Evolutionary conservation across 371 early-diverging fungal genomes (phyloP).

Genomic region (Apophysomyces variabilis): DNA sequence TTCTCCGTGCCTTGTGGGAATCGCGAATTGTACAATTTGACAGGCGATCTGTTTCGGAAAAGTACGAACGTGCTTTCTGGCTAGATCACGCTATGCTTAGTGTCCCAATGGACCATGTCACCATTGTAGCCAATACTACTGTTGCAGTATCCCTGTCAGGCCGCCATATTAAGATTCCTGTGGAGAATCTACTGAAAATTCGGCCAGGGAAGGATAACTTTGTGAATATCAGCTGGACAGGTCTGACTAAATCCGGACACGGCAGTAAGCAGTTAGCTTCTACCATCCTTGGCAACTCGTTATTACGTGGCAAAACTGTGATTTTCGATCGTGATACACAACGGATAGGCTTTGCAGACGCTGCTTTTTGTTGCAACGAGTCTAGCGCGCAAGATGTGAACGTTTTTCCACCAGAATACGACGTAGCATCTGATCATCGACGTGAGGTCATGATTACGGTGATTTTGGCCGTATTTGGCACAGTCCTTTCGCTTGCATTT

Average conservation of each 20-base stretch:
- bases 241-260: slow-evolving; percentile 14
- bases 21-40: slow-evolving; percentile 23
- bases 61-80: slow-evolving; percentile 26
- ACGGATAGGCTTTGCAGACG: slow-evolving; percentile 19
- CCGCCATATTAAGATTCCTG: background rate
- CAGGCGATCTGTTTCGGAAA: slow-evolving; percentile 12
- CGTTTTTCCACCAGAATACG: background rate
- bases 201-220: background rate
- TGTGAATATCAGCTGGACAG: slow-evolving; percentile 27
- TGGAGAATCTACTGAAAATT: slow-evolving; percentile 20
- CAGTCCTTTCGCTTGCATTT: background rate
- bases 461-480: background rate
- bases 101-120: slow-evolving; percentile 13
- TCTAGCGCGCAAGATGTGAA: slow-evolving; percentile 15
- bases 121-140: background rate
- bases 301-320: slow-evolving; percentile 42
- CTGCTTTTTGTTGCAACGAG: slow-evolving; percentile 13
- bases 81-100: slow-evolving; percentile 18
- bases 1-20: slow-evolving; percentile 35
- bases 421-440: background rate
- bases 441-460: background rate
- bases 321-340: slow-evolving; percentile 43
- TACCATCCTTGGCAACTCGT: slow-evolving; percentile 44
- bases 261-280: slow-evolving; percentile 23
- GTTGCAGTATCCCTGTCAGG: slow-evolving; percentile 18